These are phyloP conservation scores for Candida insectorum DNA, from an alignment of 805 yeast genomes.

Conservation along the genomic window DNA sequence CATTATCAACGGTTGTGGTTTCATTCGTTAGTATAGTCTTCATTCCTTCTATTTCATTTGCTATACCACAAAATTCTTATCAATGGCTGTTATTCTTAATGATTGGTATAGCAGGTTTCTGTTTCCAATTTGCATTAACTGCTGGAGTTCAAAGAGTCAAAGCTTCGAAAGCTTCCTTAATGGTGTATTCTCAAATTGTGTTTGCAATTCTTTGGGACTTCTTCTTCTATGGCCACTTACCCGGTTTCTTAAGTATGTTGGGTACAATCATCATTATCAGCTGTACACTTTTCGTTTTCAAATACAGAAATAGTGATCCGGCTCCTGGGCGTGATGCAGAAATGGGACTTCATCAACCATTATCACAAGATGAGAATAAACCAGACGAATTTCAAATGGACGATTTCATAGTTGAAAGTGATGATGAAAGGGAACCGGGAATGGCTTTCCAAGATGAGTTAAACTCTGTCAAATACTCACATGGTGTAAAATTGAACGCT, in stretches of 20 bases:
- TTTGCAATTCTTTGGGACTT: constrained; percentile 78
- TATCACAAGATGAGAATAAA: constrained; percentile 8
- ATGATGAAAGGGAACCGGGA: constrained; percentile 13
- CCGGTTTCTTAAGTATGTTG: constrained; percentile 61
- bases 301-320: constrained; percentile 12
- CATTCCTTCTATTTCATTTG: constrained; percentile 58
- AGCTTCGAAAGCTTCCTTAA: constrained; percentile 73
- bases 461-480: constrained; percentile 3
- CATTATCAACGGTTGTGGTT: constrained; percentile 55
- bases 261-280: constrained; percentile 70
- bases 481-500: constrained; percentile 4
- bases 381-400: constrained; percentile 22
- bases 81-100: constrained; percentile 65
- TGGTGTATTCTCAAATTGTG: constrained; percentile 72
- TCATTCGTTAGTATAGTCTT: constrained; percentile 50
- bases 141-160: constrained; percentile 79
- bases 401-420: constrained; percentile 27
- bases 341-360: constrained; percentile 4
- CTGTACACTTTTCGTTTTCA: constrained; percentile 55
- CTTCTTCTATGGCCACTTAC: constrained; percentile 67
- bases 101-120: constrained; percentile 76
- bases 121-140: constrained; percentile 75
- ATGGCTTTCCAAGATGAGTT: constrained; percentile 2
- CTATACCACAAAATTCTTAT: constrained; percentile 52
- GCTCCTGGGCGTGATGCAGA: constrained; percentile 7